Evolutionary conservation across 495 filamentous ascomycete species (phyloP).

Genomic region (Penicillium canescens): DNA sequence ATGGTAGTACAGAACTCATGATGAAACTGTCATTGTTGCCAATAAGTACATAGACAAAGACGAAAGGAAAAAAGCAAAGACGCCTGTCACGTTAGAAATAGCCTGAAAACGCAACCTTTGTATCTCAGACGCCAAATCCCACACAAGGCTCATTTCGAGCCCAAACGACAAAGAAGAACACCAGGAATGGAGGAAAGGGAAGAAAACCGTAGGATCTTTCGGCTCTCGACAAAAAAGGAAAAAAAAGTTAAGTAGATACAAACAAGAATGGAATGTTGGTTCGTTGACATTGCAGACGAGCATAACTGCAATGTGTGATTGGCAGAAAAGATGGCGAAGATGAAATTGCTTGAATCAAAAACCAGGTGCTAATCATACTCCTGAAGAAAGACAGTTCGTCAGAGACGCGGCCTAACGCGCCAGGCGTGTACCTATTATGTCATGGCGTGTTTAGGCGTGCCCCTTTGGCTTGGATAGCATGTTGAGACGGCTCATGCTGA

Average conservation of each 20-base stretch:
- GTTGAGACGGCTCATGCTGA: slow-evolving; percentile 52
- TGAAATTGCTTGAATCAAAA: slow-evolving; percentile 2
- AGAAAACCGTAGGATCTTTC: not conserved
- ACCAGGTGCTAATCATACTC: not conserved
- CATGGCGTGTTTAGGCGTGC: slow-evolving; percentile 21
- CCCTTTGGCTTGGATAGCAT: slow-evolving; percentile 53
- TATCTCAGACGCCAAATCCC: slow-evolving; percentile 12
- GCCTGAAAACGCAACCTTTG: slow-evolving; percentile 11
- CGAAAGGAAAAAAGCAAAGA: not conserved
- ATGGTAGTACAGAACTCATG: not conserved
- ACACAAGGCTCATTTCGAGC: slow-evolving; percentile 1
- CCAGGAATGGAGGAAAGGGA: not conserved
- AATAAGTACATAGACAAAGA: slow-evolving; percentile 6
- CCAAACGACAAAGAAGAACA: slow-evolving; percentile 9
- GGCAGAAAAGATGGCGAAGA: not conserved
- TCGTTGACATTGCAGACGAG: slow-evolving; percentile 9
- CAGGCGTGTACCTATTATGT: slow-evolving; percentile 7
- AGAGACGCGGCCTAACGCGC: slow-evolving; percentile 10
- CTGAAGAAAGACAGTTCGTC: slow-evolving; percentile 3
- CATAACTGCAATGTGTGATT: slow-evolving; percentile 5
- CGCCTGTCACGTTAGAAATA: slow-evolving; percentile 9
- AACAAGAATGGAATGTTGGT: slow-evolving; percentile 11
- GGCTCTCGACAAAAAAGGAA: not conserved
- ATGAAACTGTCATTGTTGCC: not conserved
- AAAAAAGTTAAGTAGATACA: slow-evolving; percentile 16